phyloP scores from a whole-genome alignment of 768 basidiomycete species.

The Boletus tylopilopsis region DNA sequence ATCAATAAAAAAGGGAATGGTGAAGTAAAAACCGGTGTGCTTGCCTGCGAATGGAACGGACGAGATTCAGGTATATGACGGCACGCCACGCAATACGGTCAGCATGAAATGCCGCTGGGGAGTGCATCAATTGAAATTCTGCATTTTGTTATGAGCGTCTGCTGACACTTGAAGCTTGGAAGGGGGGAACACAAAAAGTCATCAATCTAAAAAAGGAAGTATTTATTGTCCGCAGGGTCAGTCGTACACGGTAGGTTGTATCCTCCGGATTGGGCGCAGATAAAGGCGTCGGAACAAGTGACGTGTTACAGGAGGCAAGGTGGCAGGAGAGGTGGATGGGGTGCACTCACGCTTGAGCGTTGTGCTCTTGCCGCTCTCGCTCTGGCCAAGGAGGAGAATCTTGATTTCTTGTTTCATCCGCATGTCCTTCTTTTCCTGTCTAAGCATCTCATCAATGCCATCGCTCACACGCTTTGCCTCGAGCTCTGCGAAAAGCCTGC shows the following conservation, averaged over 20 bases:
- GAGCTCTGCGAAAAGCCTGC: slow-evolving; percentile 59
- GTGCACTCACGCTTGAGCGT: slow-evolving; percentile 77
- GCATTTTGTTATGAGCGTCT: slow-evolving; percentile 22
- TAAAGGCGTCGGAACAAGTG: not conserved
- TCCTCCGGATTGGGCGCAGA: slow-evolving; percentile 1
- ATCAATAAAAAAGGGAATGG: slow-evolving; percentile 1
- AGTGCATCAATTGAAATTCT: slow-evolving; percentile 85
- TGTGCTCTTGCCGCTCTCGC: slow-evolving; percentile 87
- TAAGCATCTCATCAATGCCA: slow-evolving; percentile 75
- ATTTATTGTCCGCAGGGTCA: not conserved
- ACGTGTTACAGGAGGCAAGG: not conserved
- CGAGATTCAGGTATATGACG: slow-evolving; percentile 85
- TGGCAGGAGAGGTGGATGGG: slow-evolving; percentile 7
- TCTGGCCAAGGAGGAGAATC: slow-evolving; percentile 80
- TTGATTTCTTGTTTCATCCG: slow-evolving; percentile 63
- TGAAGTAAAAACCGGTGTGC: slow-evolving; percentile 17
- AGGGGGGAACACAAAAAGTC: too few relatives aligned
- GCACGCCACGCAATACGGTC: slow-evolving; percentile 85
- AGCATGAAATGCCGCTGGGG: slow-evolving; percentile 70
- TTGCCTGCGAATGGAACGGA: slow-evolving; percentile 74
- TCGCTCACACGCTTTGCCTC: slow-evolving; percentile 75
- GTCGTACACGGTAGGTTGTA: not conserved
- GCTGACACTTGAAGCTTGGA: too few relatives aligned
- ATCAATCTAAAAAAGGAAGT: slow-evolving; percentile 5
- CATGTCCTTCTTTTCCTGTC: slow-evolving; percentile 60